A percentile compares a stretch with the other conserved stretches of the same genome.
Conservation (phyloP, 208 protist species). For the Trypanosoma rangeli region DNA sequence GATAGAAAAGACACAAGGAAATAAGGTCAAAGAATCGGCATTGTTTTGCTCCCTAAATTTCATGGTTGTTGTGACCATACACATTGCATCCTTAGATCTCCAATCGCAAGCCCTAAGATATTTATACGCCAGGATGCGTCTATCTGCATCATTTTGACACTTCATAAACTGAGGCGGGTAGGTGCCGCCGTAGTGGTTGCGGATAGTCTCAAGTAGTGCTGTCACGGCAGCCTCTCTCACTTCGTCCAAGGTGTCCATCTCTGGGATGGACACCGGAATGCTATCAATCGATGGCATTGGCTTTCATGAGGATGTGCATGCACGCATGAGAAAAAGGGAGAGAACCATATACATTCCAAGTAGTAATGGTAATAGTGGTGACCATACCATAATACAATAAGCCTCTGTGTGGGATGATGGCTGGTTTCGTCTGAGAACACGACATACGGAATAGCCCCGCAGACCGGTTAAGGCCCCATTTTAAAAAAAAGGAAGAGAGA, state of each 20-base stretch:
- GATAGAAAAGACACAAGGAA: slow-evolving; percentile 60
- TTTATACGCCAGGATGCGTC: slow-evolving; percentile 60
- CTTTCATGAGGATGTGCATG: neutral
- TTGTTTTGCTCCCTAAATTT: slow-evolving; percentile 42
- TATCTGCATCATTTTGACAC: slow-evolving; percentile 28
- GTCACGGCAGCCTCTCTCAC: slow-evolving; percentile 36
- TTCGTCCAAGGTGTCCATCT: slow-evolving; percentile 44
- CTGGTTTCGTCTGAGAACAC: too few species aligned
- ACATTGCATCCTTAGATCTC: slow-evolving; percentile 45
- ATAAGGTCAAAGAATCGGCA: slow-evolving; percentile 52
- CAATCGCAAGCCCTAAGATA: slow-evolving; percentile 64
- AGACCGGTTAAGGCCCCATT: too few species aligned
- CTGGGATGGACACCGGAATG: slow-evolving; percentile 40
- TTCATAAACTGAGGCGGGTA: slow-evolving; percentile 41
- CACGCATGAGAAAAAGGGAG: slow-evolving; percentile 24
- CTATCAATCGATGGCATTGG: slow-evolving; percentile 45
- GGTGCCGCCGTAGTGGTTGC: slow-evolving; percentile 21
- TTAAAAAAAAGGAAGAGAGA: too few species aligned
- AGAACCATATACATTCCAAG: slow-evolving; percentile 1
- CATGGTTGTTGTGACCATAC: slow-evolving; percentile 58
- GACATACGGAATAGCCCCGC: too few species aligned
- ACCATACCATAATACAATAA: too few species aligned
- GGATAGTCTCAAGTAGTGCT: slow-evolving; percentile 35
- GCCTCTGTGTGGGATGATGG: too few species aligned
- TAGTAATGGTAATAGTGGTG: slow-evolving; percentile 3